Evolutionary conservation across 2,329 filamentous ascomycete species (phyloP).

Genomic region (Fusarium sp.): DNA sequence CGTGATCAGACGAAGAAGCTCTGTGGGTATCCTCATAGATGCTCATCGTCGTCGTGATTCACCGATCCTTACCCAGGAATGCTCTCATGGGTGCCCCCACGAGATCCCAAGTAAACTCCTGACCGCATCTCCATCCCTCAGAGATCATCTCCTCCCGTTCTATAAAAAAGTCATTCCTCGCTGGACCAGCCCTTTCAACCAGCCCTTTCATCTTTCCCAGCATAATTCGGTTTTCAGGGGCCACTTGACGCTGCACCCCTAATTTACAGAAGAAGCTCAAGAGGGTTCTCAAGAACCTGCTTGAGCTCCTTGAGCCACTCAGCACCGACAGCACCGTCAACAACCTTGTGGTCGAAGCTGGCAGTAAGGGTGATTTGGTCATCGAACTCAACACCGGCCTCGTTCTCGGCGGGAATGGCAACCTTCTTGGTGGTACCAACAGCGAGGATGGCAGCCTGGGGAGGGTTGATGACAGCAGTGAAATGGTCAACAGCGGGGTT

Average conservation of each 20-base stretch:
- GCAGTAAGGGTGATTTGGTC: slow-evolving; percentile 96
- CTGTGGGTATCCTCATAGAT: slow-evolving; percentile 25
- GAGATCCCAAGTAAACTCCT: slow-evolving; percentile 26
- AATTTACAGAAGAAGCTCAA: slow-evolving; percentile 87
- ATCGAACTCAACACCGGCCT: slow-evolving; percentile 87
- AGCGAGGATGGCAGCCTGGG: slow-evolving; percentile 93
- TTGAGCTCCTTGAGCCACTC: slow-evolving; percentile 98
- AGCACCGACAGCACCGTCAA: slow-evolving; percentile 94
- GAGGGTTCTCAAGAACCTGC: slow-evolving; percentile 96
- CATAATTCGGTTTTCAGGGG: not conserved
- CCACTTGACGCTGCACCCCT: not conserved
- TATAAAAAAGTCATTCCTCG: slow-evolving; percentile 42
- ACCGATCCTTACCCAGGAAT: slow-evolving; percentile 13
- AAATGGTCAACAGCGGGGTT: slow-evolving; percentile 96
- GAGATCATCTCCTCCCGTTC: slow-evolving; percentile 31
- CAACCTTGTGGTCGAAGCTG: slow-evolving; percentile 99
- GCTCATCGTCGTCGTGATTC: slow-evolving; percentile 11
- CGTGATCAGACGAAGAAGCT: slow-evolving; percentile 18
- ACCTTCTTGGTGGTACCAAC: slow-evolving; percentile 98
- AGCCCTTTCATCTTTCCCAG: slow-evolving; percentile 4
- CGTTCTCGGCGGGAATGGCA: slow-evolving; percentile 83
- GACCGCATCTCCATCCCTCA: slow-evolving; percentile 18
- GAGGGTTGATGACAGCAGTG: slow-evolving; percentile 98
- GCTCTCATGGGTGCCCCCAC: slow-evolving; percentile 10
- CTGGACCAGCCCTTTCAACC: slow-evolving; percentile 11